phyloP scores from a whole-genome alignment of 2,329 filamentous ascomycete genomes.

The Scortechinia acanthostroma region DNA sequence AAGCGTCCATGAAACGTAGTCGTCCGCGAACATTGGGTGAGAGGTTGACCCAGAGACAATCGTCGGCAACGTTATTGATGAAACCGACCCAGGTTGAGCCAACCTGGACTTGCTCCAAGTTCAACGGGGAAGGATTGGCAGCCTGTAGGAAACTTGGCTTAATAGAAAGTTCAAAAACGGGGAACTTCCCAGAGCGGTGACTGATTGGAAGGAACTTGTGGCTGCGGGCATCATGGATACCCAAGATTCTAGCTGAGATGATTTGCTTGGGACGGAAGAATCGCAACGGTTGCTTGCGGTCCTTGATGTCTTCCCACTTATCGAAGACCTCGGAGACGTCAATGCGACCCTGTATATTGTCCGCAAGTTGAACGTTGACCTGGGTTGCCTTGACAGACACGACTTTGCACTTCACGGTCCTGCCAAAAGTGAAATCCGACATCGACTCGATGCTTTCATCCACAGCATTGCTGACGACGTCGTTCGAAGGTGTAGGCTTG shows the following conservation, averaged over 20 bases:
- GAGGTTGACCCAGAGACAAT: slow-evolving; percentile 83
- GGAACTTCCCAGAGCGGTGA: slow-evolving; percentile 68
- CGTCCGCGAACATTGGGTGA: slow-evolving; percentile 82
- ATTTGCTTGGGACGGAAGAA: slow-evolving; percentile 67
- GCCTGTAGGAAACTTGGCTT: slow-evolving; percentile 61
- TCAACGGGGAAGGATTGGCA: slow-evolving; percentile 40
- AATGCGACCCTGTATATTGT: slow-evolving; percentile 85
- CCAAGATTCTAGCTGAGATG: slow-evolving; percentile 71
- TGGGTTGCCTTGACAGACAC: slow-evolving; percentile 85
- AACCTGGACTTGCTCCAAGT: slow-evolving; percentile 65
- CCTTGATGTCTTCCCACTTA: slow-evolving; percentile 75
- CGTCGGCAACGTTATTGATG: slow-evolving; percentile 79
- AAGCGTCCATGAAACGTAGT: slow-evolving; percentile 75
- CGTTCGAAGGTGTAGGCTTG: slow-evolving; percentile 22
- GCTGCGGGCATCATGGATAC: slow-evolving; percentile 81
- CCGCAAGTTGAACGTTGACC: slow-evolving; percentile 80
- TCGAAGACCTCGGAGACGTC: slow-evolving; percentile 89
- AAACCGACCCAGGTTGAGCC: slow-evolving; percentile 74
- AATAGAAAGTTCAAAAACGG: slow-evolving; percentile 79
- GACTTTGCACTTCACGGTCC: slow-evolving; percentile 68
- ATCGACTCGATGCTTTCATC: slow-evolving; percentile 57
- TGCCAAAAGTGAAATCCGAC: slow-evolving; percentile 71
- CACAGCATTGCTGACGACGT: slow-evolving; percentile 41
- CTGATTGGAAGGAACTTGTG: slow-evolving; percentile 88
- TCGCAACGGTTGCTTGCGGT: slow-evolving; percentile 74